Percentiles rank a stretch among this genome's conserved stretches.
Evolutionary conservation across 78 protist genomes (phyloP).

Genomic region (Tieghemostelium lacteum): DNA sequence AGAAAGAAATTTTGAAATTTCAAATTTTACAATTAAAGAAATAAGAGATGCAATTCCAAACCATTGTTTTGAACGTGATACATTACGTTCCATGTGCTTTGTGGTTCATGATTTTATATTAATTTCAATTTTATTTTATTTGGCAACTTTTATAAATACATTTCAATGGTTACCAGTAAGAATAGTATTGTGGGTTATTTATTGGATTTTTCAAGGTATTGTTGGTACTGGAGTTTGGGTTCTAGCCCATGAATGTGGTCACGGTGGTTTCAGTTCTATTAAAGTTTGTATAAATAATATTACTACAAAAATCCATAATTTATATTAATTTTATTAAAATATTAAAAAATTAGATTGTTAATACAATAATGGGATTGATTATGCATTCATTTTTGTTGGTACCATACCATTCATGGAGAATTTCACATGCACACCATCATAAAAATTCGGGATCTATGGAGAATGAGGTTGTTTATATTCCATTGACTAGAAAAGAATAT

Average conservation of each 20-base stretch:
- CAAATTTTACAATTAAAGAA: constrained; percentile 33
- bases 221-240: constrained; percentile 90
- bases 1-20: constrained; percentile 17
- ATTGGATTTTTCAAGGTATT: constrained; percentile 70
- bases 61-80: constrained; percentile 76
- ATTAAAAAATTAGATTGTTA: constrained; percentile 11
- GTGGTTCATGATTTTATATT: constrained; percentile 45
- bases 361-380: constrained; percentile 86
- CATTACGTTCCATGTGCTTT: constrained; percentile 21
- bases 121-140: constrained; percentile 9
- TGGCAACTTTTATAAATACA: constrained; percentile 38
- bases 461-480: constrained; percentile 79
- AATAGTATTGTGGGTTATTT: constrained; percentile 59
- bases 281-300: background rate
- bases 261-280: constrained; percentile 80
- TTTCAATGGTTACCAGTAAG: constrained; percentile 34
- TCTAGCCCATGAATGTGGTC: constrained; percentile 94
- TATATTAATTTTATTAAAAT: background rate
- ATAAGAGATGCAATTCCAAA: too few species aligned
- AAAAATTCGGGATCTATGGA: constrained; percentile 80
- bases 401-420: constrained; percentile 90
- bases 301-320: background rate
- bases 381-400: constrained; percentile 85
- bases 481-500: constrained; percentile 1
- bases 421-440: constrained; percentile 90